Percentiles rank a stretch among this genome's conserved stretches.
Evolutionary conservation across 2,329 filamentous ascomycete genomes (phyloP).

Genomic region (Aspergillus sclerotialis): DNA sequence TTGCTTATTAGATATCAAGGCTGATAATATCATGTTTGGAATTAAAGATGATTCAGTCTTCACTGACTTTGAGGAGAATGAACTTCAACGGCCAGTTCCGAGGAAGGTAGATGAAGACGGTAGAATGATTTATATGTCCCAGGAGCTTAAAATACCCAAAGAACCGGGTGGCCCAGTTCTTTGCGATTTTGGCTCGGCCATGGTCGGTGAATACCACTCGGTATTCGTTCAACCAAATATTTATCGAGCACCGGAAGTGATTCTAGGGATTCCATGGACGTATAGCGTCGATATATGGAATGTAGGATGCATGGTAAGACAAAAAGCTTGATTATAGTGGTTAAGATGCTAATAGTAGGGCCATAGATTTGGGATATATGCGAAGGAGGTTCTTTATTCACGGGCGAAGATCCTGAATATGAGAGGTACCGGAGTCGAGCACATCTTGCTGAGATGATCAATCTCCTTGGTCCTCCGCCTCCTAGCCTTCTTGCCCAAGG

Average conservation of each 20-base stretch:
- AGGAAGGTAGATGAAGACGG: conserved; percentile 38
- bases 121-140: conserved; percentile 39
- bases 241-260: conserved; percentile 39
- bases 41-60: conserved; percentile 37
- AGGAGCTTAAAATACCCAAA: conserved; percentile 29
- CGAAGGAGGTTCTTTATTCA: conserved; percentile 41
- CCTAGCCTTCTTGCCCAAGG: conserved; percentile 26
- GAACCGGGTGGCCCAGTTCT: conserved; percentile 31
- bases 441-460: conserved; percentile 45
- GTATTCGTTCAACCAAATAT: conserved; percentile 25
- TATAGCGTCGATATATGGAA: conserved; percentile 49
- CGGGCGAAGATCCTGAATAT: conserved; percentile 31
- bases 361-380: conserved; percentile 45
- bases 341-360: conserved; percentile 5
- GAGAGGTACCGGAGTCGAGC: conserved; percentile 37
- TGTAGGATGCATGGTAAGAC: conserved; percentile 43
- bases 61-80: conserved; percentile 32
- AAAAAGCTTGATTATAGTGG: conserved; percentile 4
- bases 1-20: conserved; percentile 39
- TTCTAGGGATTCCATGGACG: conserved; percentile 40
- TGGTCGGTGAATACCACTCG: conserved; percentile 29
- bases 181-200: conserved; percentile 46
- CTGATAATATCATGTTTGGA: conserved; percentile 43
- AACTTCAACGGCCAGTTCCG: conserved; percentile 34
- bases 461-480: conserved; percentile 40